Conservation (phyloP, 2,329 filamentous ascomycete genomes). For the Alternaria conjuncta region DNA sequence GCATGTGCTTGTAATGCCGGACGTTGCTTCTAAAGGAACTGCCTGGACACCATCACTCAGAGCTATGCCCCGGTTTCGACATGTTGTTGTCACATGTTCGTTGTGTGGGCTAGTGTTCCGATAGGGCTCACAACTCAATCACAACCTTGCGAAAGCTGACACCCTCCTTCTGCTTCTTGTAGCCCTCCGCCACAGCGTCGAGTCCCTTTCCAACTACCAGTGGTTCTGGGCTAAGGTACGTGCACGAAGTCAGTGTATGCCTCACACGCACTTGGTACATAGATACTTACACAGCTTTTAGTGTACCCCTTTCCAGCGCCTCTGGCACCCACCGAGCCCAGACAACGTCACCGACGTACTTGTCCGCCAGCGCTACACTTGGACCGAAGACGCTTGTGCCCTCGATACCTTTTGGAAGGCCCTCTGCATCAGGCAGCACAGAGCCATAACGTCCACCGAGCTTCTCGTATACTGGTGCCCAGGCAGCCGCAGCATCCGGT, state of each 20-base stretch:
- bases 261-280: not conserved
- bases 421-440: conserved; percentile 27
- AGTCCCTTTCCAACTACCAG: conserved; percentile 38
- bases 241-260: not conserved
- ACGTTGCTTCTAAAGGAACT: not conserved
- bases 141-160: conserved; percentile 46
- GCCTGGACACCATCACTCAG: not conserved
- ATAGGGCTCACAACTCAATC: conserved; percentile 24
- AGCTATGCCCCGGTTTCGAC: not conserved
- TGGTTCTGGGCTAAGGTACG: conserved; percentile 27
- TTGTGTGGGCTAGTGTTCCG: not conserved
- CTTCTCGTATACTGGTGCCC: conserved; percentile 37
- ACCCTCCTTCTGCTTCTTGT: conserved; percentile 37
- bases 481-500: conserved; percentile 27
- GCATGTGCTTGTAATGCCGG: not conserved
- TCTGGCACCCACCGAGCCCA: conserved; percentile 44
- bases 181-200: conserved; percentile 35
- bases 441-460: conserved; percentile 38
- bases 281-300: conserved; percentile 31
- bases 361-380: conserved; percentile 27
- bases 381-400: conserved; percentile 31
- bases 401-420: conserved; percentile 35
- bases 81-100: not conserved
- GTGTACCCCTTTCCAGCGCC: conserved; percentile 37
- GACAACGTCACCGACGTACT: conserved; percentile 39